Base-by-base conservation (phyloP, 768 basidiomycete species). In the Neoboletus brunneissimus region DNA sequence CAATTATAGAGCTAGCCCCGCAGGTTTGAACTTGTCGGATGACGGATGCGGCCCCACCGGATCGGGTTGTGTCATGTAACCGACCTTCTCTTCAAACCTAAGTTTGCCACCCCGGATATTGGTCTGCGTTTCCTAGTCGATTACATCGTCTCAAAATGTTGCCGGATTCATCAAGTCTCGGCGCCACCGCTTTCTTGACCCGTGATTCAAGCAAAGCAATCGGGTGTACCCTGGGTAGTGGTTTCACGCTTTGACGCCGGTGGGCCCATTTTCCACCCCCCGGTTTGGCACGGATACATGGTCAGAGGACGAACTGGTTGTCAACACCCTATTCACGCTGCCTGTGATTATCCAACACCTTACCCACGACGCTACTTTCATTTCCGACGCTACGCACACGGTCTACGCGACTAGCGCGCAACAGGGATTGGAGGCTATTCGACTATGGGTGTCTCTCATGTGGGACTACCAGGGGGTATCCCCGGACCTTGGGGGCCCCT, bases 381-480 rank as follows among this genome's bases (percentile, higher is more conserved):
- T 68, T 48, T 66, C 67, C 64, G 67, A 53, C n/a, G 16, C 41
- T 55, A 43, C 51, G 52, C 47, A 57, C 20, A 25, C 34, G 16
- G n/a, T 23, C 51, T 54, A 25, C 20, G 23, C 42, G 40, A 53
- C 56, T 13, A 41, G 43, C 34, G 52, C 44, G 29, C 58, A 15
- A 41, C 55, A 51, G 27, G 37, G 25, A 46, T 37, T 16, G 43
- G n/a, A 52, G 44, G 31, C 22, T 44, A 41, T 51, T 42, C 49
- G 29, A 41, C 41, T n/a, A n/a, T 29, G 22, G 40, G 55, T 51
- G 40, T 38, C 47, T 46, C 32, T 34, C 54, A 48, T 50, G 37
- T 47, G 20, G 43, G 57, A 43, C 58, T 68, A 53, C 23, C 56
- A 57, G 65, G 59, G 60, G 55, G 60, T 40, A 45, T 32, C 31